A percentile compares a stretch with the other conserved stretches of the same genome.
Evolutionary conservation across 768 basidiomycete species (phyloP).

Genomic region (Dendrothele bispora): DNA sequence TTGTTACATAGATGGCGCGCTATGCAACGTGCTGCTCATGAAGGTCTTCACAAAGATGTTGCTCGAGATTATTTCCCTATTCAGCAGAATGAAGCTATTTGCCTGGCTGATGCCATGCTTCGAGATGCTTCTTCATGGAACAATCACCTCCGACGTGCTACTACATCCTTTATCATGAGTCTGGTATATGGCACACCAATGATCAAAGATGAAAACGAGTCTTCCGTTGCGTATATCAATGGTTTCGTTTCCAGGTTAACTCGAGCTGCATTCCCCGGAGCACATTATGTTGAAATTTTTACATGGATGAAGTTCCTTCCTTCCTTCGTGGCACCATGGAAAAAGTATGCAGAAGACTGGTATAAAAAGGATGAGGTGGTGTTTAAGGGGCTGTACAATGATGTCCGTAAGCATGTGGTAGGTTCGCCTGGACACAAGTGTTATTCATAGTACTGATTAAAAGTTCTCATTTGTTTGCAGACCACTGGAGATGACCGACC

Average conservation of each 20-base stretch:
- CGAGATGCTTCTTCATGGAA: conserved; percentile 3
- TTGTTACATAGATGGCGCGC: conserved; percentile 1
- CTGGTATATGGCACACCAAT: conserved; percentile 16
- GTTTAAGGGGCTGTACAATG: conserved; percentile 9
- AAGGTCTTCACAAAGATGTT: not conserved
- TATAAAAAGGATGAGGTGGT: conserved; percentile 8
- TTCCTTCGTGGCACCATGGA: conserved; percentile 21
- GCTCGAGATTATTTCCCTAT: not conserved
- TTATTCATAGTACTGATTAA: too few species aligned
- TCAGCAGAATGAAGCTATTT: conserved; percentile 1
- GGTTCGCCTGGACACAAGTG: not conserved
- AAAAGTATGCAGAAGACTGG: conserved; percentile 12
- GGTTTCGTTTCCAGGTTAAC: conserved; percentile 26
- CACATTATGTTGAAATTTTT: conserved; percentile 33
- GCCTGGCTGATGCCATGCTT: not conserved
- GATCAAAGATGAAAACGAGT: conserved; percentile 10
- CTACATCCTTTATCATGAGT: conserved; percentile 14
- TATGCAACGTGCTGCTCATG: not conserved
- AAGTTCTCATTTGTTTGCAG: too few species aligned
- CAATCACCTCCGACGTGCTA: too few species aligned
- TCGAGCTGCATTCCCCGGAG: conserved; percentile 31
- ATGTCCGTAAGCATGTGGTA: conserved; percentile 10
- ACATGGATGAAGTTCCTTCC: conserved; percentile 32
- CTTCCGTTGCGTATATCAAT: conserved; percentile 11
- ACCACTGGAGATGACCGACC: too few species aligned